phyloP scores from a whole-genome alignment of 352 stramenopile genomes.

The Elongisporangium prolatum region DNA sequence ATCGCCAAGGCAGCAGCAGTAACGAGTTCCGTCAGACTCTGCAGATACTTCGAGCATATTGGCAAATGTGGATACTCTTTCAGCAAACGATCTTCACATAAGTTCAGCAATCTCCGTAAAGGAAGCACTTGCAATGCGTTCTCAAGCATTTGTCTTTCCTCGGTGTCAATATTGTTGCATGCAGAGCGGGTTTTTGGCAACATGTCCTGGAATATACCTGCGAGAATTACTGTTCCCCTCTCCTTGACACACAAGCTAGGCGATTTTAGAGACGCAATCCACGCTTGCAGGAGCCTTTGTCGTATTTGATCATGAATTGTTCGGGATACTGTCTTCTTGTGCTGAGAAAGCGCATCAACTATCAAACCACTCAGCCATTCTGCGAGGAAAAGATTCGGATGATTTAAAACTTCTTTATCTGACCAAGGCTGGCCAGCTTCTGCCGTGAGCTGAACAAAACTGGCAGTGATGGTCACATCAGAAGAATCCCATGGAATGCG shows the following conservation, averaged over 20 bases:
- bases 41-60: slow-evolving; percentile 80
- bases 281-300: slow-evolving; percentile 71
- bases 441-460: slow-evolving; percentile 64
- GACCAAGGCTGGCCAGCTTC: slow-evolving; percentile 70
- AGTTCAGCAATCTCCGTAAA: slow-evolving; percentile 57
- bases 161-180: slow-evolving; percentile 1
- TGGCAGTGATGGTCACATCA: slow-evolving; percentile 63
- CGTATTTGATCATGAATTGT: slow-evolving; percentile 46
- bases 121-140: slow-evolving; percentile 49
- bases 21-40: slow-evolving; percentile 83
- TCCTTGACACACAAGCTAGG: slow-evolving; percentile 86
- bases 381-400: slow-evolving; percentile 83
- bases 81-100: slow-evolving; percentile 70
- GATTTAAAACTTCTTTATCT: slow-evolving; percentile 74
- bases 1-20: slow-evolving; percentile 60
- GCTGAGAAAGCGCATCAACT: slow-evolving; percentile 45
- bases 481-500: slow-evolving; percentile 80
- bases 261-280: slow-evolving; percentile 78
- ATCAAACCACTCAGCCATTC: slow-evolving; percentile 83
- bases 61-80: slow-evolving; percentile 74
- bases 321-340: slow-evolving; percentile 34
- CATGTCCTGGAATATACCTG: slow-evolving; percentile 74
- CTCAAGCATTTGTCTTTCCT: slow-evolving; percentile 26
- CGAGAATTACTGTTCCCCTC: slow-evolving; percentile 70
- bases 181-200: slow-evolving; percentile 33